phyloP scores from a whole-genome alignment of 2,329 filamentous ascomycete species.

The Penicillium sp. region DNA sequence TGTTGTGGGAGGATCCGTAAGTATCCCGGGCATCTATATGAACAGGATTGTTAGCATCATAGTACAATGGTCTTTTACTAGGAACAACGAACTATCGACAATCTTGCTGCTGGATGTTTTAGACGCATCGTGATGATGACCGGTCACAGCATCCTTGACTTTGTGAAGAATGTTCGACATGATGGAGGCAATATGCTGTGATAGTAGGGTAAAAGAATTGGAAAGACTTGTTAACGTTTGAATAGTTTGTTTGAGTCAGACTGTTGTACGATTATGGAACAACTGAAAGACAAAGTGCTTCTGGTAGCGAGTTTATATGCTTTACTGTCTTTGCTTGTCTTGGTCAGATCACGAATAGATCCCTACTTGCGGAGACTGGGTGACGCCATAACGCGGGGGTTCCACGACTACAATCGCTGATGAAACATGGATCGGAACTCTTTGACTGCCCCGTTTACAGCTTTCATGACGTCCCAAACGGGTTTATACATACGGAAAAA shows the following conservation, averaged over 20 bases:
- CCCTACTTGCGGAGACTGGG: background rate
- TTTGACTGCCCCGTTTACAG: background rate
- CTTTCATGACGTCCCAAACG: conserved; percentile 16
- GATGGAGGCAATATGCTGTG: conserved; percentile 13
- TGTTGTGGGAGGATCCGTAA: conserved; percentile 3
- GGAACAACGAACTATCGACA: conserved; percentile 7
- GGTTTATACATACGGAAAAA: background rate
- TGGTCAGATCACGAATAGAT: background rate
- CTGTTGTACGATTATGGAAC: background rate
- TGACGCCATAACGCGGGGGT: conserved; percentile 17
- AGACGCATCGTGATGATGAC: conserved; percentile 23
- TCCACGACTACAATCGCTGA: background rate
- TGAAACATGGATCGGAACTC: background rate
- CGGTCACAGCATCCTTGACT: conserved; percentile 40
- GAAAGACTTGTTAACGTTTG: background rate
- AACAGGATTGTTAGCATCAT: background rate
- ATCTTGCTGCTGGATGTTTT: conserved; percentile 14
- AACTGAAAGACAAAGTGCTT: background rate
- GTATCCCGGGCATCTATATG: conserved; percentile 5
- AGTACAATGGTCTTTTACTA: background rate
- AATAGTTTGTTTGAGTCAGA: background rate
- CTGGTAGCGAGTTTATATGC: conserved; percentile 6
- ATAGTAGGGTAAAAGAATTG: background rate
- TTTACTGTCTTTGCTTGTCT: background rate
- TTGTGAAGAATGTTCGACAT: conserved; percentile 44